Percentiles rank a stretch among this genome's conserved stretches.
Evolutionary conservation across 257 asterid genomes (phyloP).

Genomic region (Verbena officinalis): DNA sequence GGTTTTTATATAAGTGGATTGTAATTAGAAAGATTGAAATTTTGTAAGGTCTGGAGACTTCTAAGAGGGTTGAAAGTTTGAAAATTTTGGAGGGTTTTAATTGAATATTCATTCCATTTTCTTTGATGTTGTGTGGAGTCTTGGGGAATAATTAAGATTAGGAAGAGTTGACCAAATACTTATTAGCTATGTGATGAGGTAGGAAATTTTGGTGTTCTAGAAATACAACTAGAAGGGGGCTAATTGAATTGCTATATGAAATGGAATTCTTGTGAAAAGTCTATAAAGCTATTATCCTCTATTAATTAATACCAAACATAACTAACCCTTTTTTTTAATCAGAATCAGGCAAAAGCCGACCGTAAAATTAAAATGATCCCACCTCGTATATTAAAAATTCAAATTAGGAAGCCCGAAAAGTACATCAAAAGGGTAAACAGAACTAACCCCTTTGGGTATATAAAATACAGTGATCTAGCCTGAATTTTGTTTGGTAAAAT

Average conservation of each 20-base stretch:
- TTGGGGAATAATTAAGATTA: conserved; percentile 35
- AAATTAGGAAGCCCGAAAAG: too few relatives aligned
- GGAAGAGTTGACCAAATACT: conserved; percentile 39
- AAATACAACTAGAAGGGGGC: conserved; percentile 23
- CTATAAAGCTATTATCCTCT: conserved; percentile 1
- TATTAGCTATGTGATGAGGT: conserved; percentile 34
- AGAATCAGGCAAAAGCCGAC: too few relatives aligned
- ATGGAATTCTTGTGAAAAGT: conserved; percentile 30
- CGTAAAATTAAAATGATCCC: too few relatives aligned
- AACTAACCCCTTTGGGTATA: too few relatives aligned
- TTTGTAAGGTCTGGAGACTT: conserved; percentile 36
- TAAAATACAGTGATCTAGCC: too few relatives aligned
- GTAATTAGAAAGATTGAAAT: not conserved
- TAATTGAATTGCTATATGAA: conserved; percentile 28
- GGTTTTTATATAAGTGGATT: conserved; percentile 29
- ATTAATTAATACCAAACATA: conserved; percentile 15
- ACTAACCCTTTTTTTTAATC: conserved; percentile 1
- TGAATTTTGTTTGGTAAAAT: too few relatives aligned
- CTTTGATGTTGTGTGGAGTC: conserved; percentile 9
- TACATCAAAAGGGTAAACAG: too few relatives aligned
- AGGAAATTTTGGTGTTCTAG: conserved; percentile 32
- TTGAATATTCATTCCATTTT: not conserved
- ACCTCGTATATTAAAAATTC: too few relatives aligned
- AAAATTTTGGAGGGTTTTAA: conserved; percentile 6
- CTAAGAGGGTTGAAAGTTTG: conserved; percentile 33